Conservation (phyloP, 2,329 filamentous ascomycete genomes). For the Parastagonospora nodorum region DNA sequence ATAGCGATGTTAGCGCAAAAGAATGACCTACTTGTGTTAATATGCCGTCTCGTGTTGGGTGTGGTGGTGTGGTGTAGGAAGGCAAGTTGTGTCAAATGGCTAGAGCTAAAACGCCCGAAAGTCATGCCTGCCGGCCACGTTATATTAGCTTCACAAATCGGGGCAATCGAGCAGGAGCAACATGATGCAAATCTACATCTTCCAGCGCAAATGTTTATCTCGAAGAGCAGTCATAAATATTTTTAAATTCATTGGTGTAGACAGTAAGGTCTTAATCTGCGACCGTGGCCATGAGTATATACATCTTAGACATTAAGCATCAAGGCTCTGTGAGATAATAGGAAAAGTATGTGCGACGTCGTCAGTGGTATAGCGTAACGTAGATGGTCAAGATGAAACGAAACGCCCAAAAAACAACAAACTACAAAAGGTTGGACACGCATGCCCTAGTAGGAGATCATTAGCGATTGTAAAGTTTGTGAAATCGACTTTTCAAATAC, state of each 20-base stretch:
- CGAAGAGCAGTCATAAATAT: background rate
- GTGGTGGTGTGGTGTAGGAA: no score
- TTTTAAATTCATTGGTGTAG: background rate
- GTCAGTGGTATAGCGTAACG: slow-evolving; percentile 23
- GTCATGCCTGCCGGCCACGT: no score
- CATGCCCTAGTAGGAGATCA: background rate
- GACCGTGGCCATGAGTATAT: background rate
- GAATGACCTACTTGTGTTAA: no score
- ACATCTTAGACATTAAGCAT: slow-evolving; percentile 2
- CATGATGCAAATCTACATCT: no score
- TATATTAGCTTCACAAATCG: no score
- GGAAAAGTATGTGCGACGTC: slow-evolving; percentile 6
- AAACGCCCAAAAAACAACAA: background rate
- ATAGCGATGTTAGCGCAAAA: no score
- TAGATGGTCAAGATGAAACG: slow-evolving; percentile 13
- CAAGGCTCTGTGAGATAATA: background rate
- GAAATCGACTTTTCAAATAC: slow-evolving; percentile 30
- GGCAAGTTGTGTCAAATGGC: no score
- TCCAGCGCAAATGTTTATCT: no score
- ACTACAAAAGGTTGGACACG: background rate
- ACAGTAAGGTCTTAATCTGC: no score
- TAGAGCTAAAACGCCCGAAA: no score
- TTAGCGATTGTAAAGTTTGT: background rate
- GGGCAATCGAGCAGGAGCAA: no score
- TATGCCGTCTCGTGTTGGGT: no score